Base-by-base conservation (phyloP, 345 rosid genomes). In the Dipteronia sinensis region DNA sequence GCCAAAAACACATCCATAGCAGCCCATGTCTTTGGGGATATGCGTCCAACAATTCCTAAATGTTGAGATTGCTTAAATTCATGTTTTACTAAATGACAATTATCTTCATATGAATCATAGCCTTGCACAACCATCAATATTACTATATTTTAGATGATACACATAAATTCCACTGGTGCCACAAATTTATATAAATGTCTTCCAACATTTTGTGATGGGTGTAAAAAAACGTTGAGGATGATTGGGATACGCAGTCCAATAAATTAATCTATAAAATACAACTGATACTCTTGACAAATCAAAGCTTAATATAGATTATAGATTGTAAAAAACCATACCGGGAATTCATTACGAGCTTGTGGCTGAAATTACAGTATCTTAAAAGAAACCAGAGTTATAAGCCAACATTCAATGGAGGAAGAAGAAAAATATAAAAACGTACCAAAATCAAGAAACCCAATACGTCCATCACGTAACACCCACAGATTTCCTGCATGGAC, bases 391-490 rank as follows among this genome's bases (percentile, higher is more conserved):
- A 44, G 40, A 67, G 61, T 19, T 65, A 10, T n/a, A 76, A 72
- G 56, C 25, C 13, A 71, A 56, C 22, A 17, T 53, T 20, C 31
- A 64, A 72, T 29, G 19, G 38, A 69, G 62, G 40, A 0, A 59
- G 29, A 40, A 22, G 25, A 16, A 16, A 64, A 64, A 51, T 15
- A 31, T 9, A 27, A 58, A 11, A 75, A 64, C 77, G 65, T 88
- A 95, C 98, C 99, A 81, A 93, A 93, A 91, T 95, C 99, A 83
- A 95, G 98, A 89, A 90, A 95, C 40, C 99, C 98, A 78, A 93
- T 93, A 61, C 96, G 97, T 68, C 99, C 99, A 90, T 95, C 98
- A 69, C 92, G 92, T 83, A 95, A 84, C 76, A 91, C 65, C 99
- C 98, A 93, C 78, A 93, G 86, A 87, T 95, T 95, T 76, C 99